A percentile compares a stretch with the other conserved stretches of the same genome.
phyloP scores from a whole-genome alignment of 169 alveolate genomes.

The Plasmodium cynomolgi region DNA sequence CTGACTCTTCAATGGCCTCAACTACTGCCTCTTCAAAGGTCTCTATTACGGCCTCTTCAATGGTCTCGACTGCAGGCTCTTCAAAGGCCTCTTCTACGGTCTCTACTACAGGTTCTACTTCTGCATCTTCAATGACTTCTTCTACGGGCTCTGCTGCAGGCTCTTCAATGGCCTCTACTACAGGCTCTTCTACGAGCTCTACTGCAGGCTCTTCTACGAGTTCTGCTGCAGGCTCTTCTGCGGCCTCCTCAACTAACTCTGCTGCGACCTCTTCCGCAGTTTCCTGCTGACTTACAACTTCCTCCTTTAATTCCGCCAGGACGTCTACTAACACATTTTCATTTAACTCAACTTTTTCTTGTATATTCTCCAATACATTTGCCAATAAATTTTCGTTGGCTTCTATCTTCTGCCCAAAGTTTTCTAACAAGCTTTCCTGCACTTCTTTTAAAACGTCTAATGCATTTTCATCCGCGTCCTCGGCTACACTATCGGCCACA shows the following conservation, averaged over 20 bases:
- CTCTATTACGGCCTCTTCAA: not conserved
- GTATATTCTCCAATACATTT: constrained; percentile 1
- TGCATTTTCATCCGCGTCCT: not conserved
- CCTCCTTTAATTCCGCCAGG: not conserved
- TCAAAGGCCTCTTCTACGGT: not conserved
- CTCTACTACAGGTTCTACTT: not conserved
- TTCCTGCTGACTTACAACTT: not conserved
- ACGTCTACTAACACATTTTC: not conserved
- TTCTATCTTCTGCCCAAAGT: not conserved
- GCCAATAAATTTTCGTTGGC: not conserved
- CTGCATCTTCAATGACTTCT: not conserved
- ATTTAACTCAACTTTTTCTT: not conserved
- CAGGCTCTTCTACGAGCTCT: not conserved
- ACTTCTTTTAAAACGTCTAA: not conserved
- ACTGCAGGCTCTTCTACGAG: not conserved
- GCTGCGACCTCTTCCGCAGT: not conserved
- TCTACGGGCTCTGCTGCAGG: not conserved
- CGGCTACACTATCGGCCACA: not conserved
- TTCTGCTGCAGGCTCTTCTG: not conserved
- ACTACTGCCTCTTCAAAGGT: not conserved
- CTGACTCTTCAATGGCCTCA: not conserved
- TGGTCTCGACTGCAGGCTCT: not conserved
- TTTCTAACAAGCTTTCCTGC: constrained; percentile 15
- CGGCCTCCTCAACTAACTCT: not conserved
- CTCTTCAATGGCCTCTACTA: not conserved